Percentiles rank a stretch among this genome's conserved stretches.
Evolutionary conservation across 257 asterid species (phyloP).

Genomic region (Paraleonurus japonicus): DNA sequence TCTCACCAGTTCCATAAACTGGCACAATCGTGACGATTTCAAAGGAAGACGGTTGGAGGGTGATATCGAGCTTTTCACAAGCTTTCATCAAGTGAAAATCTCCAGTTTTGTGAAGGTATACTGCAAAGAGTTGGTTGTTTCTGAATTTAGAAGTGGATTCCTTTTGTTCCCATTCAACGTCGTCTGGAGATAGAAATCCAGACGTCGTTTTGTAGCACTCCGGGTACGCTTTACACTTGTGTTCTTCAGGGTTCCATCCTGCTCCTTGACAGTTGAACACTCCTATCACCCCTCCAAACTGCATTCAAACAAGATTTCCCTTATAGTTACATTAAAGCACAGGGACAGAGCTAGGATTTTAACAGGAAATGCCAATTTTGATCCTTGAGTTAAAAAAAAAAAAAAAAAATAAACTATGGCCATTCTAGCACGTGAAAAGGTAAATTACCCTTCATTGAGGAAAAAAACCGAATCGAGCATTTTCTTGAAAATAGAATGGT

Average conservation of each 20-base stretch:
- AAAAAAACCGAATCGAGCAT: no score
- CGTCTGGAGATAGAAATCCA: slow-evolving; percentile 29
- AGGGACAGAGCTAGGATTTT: background rate
- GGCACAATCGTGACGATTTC: slow-evolving; percentile 35
- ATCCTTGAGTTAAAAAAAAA: background rate
- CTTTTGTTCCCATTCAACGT: slow-evolving; percentile 45
- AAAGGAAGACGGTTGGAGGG: slow-evolving; percentile 33
- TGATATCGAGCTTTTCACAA: slow-evolving; percentile 22
- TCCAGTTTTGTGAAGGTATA: slow-evolving; percentile 35
- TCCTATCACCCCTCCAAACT: slow-evolving; percentile 51
- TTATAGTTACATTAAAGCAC: no score
- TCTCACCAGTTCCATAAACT: background rate
- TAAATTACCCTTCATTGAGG: no score
- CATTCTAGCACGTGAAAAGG: no score
- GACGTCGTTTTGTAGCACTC: slow-evolving; percentile 38
- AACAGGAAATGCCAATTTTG: background rate
- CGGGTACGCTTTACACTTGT: slow-evolving; percentile 38
- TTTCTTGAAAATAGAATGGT: background rate
- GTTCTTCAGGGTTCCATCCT: slow-evolving; percentile 52
- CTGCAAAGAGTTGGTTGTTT: slow-evolving; percentile 18
- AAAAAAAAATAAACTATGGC: no score
- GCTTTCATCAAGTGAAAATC: slow-evolving; percentile 28
- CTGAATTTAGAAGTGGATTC: slow-evolving; percentile 23
- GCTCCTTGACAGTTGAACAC: slow-evolving; percentile 54
- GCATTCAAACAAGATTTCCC: background rate